phyloP scores from a whole-genome alignment of 1,284 basidiomycete species.

The Cutaneotrichosporon curvatum region DNA sequence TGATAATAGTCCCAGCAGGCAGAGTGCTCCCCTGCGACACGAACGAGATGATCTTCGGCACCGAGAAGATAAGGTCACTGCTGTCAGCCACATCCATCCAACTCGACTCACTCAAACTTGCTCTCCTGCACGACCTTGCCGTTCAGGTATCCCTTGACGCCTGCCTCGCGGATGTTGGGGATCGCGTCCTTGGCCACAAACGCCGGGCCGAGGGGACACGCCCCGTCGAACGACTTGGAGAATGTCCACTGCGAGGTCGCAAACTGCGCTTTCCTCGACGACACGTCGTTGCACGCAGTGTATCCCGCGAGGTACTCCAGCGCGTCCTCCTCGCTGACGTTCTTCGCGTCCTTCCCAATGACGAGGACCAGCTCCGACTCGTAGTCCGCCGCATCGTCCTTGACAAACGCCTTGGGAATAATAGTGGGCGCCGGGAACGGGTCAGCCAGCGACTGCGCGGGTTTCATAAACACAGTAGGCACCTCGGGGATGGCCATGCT shows the following conservation, averaged over 20 bases:
- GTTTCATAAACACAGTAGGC: conserved; percentile 41
- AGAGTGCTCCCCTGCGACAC: conserved; percentile 81
- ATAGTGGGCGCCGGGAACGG: conserved; percentile 34
- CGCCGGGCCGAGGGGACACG: conserved; percentile 47
- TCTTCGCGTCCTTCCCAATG: conserved; percentile 69
- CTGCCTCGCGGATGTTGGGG: conserved; percentile 23
- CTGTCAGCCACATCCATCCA: conserved; percentile 25
- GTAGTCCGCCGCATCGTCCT: conserved; percentile 73
- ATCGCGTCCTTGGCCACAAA: conserved; percentile 33
- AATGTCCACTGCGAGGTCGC: conserved; percentile 42
- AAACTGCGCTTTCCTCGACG: conserved; percentile 35
- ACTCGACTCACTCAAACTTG: conserved; percentile 33
- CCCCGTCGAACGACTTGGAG: conserved; percentile 46
- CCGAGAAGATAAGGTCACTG: conserved; percentile 46
- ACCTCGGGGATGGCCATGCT: conserved; percentile 29
- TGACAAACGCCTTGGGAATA: conserved; percentile 48
- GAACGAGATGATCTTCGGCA: conserved; percentile 53
- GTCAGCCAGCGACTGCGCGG: conserved; percentile 29
- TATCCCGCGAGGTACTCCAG: conserved; percentile 69
- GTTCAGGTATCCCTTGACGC: conserved; percentile 36
- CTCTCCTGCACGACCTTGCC: conserved; percentile 42
- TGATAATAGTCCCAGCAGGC: conserved; percentile 68
- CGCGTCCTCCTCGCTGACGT: conserved; percentile 69
- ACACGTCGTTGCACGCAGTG: conserved; percentile 47
- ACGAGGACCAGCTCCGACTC: conserved; percentile 82